These are phyloP conservation scores for Didymellaceae sp. DNA, from an alignment of 2,329 filamentous ascomycete genomes.

Conservation along the genomic window DNA sequence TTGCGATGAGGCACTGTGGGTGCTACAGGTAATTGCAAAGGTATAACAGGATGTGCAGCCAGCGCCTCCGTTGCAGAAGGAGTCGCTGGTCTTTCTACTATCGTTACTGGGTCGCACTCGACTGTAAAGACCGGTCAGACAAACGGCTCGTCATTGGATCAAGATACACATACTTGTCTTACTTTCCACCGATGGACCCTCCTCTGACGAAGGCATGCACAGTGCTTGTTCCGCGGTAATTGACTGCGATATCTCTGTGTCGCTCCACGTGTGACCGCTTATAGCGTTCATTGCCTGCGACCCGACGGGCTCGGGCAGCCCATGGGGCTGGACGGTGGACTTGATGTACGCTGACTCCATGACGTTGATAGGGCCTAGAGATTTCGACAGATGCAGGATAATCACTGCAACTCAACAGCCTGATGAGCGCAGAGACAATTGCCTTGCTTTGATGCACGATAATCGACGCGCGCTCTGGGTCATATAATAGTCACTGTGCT, in stretches of 20 bases:
- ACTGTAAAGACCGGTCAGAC: constrained; percentile 3
- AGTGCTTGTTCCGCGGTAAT: neutral
- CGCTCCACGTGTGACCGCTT: constrained; percentile 1
- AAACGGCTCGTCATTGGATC: neutral
- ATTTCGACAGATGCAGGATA: neutral
- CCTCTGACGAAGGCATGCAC: neutral
- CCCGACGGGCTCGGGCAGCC: neutral
- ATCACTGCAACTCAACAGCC: neutral
- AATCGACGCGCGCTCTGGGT: neutral
- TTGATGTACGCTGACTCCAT: constrained; percentile 10
- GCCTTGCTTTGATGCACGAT: neutral
- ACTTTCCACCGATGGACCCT: neutral
- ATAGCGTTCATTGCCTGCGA: neutral
- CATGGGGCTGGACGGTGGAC: neutral
- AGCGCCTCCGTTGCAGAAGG: constrained; percentile 1
- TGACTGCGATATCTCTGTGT: neutral
- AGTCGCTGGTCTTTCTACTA: constrained; percentile 6
- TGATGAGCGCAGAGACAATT: neutral
- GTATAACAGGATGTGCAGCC: neutral
- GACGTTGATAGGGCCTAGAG: neutral
- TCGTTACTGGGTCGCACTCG: neutral
- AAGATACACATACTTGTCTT: constrained; percentile 8
- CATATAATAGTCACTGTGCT: constrained; percentile 4
- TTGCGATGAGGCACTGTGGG: neutral
- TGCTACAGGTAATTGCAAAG: neutral